Base-by-base conservation (phyloP, 1,139 yeast genomes). In the Pichia inconspicua region DNA sequence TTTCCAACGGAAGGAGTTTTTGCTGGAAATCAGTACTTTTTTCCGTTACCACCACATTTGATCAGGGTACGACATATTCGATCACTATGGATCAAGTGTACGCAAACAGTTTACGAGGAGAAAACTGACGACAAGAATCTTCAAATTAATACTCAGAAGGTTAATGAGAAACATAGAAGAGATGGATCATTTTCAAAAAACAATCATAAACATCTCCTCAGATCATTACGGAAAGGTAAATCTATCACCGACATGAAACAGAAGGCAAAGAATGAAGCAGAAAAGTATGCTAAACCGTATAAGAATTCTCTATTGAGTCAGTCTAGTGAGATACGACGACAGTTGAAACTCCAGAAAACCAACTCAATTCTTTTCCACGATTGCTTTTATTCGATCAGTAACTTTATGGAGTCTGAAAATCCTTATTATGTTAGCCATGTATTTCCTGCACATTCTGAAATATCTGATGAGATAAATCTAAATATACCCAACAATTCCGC, bases 341-440 rank as follows among this genome's bases (percentile, higher is more conserved):
- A 67, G 44, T 42, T 57, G n/a, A 54, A 59, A 27, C 50, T 64
- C 10, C 69, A 65, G 45, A 54, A 55, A 3, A 46, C 66, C 28
- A 67, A 67, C 50, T 46, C 54, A 9, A 52, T 55, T 11, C 58
- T 58, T 15, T 63, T 71, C 44, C 55, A 65, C 5, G 69, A 70
- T 45, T 62, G 64, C 5, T 69, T 71, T 53, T 66, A 65, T 44
- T 67, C 72, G 0, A 39, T 72, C 7, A 72, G 70, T 48, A 58
- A 58, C 9, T 58, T 62, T 22, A 55, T 58, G 39, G 47, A 59
- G 12, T 56, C 63, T 15, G 57, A 60, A 7, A 56, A 55, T 8
- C 72, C 74, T 0, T 65, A 73, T 41, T 72, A 71, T 46, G 62
- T 72, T 5, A 72, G 77, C 51, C 73, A 74, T 51, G 58, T 64